A percentile compares a stretch with the other conserved stretches of the same genome.
These are phyloP conservation scores for Kazachstania africana DNA, from an alignment of 805 yeast species.

Conservation along the genomic window DNA sequence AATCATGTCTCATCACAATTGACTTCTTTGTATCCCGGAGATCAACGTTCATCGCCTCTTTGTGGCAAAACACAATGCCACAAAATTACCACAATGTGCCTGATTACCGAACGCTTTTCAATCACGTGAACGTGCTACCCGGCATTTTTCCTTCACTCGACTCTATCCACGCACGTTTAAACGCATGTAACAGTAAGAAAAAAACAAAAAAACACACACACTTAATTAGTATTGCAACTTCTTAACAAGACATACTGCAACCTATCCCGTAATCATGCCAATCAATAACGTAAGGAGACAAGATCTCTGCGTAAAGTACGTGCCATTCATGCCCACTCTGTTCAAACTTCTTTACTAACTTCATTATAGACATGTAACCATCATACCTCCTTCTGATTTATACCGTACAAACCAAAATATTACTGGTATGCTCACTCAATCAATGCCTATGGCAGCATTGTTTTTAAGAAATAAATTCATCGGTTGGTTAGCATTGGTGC, in stretches of 20 bases:
- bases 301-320: conserved; percentile 28
- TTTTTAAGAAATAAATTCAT: conserved; percentile 37
- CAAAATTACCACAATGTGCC: no score
- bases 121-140: no score
- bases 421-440: conserved; percentile 31
- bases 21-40: no score
- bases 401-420: conserved; percentile 35
- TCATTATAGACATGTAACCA: conserved; percentile 29
- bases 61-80: no score
- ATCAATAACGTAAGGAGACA: conserved; percentile 26
- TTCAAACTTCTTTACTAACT: background rate
- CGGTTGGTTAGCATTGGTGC: conserved; percentile 42
- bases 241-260: background rate
- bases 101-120: no score
- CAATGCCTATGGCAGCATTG: conserved; percentile 62
- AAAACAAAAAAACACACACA: no score
- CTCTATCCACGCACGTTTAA: no score
- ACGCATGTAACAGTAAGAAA: no score
- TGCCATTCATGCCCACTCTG: background rate
- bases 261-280: conserved; percentile 6
- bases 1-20: no score
- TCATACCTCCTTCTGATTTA: conserved; percentile 36
- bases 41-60: no score
- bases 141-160: no score
- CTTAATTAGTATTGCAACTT: no score